Percentiles rank a stretch among this genome's conserved stretches.
These are phyloP conservation scores for Jaenimonas drosophilae DNA, from an alignment of 208 protist species.

Conservation along the genomic window DNA sequence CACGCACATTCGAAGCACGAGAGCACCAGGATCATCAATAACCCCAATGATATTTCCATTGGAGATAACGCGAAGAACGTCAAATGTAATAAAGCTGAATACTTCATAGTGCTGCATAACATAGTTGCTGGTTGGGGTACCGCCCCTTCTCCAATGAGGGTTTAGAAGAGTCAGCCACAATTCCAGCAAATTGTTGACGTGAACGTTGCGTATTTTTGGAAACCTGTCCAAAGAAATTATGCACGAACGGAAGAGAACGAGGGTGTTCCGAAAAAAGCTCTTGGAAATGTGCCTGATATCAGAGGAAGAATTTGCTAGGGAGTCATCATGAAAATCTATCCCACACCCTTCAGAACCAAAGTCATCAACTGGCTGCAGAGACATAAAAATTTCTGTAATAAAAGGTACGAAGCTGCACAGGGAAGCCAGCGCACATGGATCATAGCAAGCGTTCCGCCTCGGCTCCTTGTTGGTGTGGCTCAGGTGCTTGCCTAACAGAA, in stretches of 20 bases:
- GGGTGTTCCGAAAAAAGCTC: slow-evolving; percentile 52
- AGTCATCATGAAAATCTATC: slow-evolving; percentile 15
- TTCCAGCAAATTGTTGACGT: slow-evolving; percentile 64
- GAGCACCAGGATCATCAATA: slow-evolving; percentile 37
- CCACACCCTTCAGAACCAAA: slow-evolving; percentile 2
- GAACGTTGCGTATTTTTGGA: slow-evolving; percentile 28
- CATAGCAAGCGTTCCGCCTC: slow-evolving; percentile 13
- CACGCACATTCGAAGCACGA: slow-evolving; percentile 28
- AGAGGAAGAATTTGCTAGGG: slow-evolving; percentile 9
- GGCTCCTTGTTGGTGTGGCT: slow-evolving; percentile 17
- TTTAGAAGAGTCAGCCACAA: slow-evolving; percentile 73
- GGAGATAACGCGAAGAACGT: slow-evolving; percentile 46
- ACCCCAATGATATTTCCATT: slow-evolving; percentile 49
- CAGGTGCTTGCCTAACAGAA: slow-evolving; percentile 15
- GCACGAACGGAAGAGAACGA: slow-evolving; percentile 45
- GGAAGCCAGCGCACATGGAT: slow-evolving; percentile 14
- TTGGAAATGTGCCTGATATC: slow-evolving; percentile 31
- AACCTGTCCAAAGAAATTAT: slow-evolving; percentile 50
- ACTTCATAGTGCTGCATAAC: slow-evolving; percentile 58
- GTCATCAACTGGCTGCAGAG: slow-evolving; percentile 8
- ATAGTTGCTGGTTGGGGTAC: slow-evolving; percentile 22
- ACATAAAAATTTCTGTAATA: slow-evolving; percentile 27
- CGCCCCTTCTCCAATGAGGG: slow-evolving; percentile 13
- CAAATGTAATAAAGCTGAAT: slow-evolving; percentile 48
- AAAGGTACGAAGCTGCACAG: slow-evolving; percentile 30